Base-by-base conservation (phyloP, 2,329 filamentous ascomycete species). In the Cladosporium halotolerans region DNA sequence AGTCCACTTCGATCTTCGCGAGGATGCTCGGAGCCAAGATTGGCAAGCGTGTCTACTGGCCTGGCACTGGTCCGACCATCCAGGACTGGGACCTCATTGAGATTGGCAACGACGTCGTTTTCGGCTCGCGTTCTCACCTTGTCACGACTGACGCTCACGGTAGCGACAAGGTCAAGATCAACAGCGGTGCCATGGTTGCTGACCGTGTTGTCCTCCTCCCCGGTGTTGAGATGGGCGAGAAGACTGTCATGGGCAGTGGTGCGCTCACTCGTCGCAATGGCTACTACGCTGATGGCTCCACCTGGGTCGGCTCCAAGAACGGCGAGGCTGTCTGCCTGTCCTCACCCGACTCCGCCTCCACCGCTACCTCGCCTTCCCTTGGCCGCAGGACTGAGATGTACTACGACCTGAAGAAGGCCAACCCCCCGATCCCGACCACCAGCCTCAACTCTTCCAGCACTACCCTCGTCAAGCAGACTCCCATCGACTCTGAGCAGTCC, bases 41-140 rank as follows among this genome's bases (percentile, higher is more conserved):
- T 39, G 79, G 79, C 19, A 71, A 72, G 60, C 72, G 75, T 4
- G 74, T 81, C 0, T 81, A 81, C 63, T 81, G 79, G 79, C 79
- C 79, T 3, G 79, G 79, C 8, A 79, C 76, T 13, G 79, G 79
- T 0, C 79, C 78, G 1, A 68, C 66, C 1, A 74, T 81, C 34
- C 72, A 76, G 13, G 77, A 81, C 57, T 81, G 80, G 57, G 76
- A 80, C 56, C 67, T 81, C 1, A 60, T 82, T 9, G 73, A 81
- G 19, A 70, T 82, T 55, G 79, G 79, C 9, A 74, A 81, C 53
- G 76, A 82, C 62, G 79, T 82, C n/a, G 78, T 82, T 9, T 82
- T 82, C 57, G 79, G 79, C 0, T 81, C 78, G 10, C 73, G 78
- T 2, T 75, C 78, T 3, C 73, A 79, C 53, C 60, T 82, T 0